Conservation (phyloP, 345 rosid species). For the Salix exigua region DNA sequence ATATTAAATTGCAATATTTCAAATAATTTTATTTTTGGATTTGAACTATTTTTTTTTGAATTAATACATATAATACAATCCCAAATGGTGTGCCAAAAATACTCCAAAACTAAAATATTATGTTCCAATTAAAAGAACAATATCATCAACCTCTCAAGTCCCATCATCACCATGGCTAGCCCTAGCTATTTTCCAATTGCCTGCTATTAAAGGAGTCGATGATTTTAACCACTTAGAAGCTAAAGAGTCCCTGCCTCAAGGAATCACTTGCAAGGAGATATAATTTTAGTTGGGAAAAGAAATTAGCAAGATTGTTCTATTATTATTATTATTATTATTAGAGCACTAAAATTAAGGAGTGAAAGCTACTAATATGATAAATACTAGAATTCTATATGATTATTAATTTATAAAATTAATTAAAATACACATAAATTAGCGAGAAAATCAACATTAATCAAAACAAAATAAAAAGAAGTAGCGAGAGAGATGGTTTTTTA, state of each 20-base stretch:
- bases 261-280: not conserved
- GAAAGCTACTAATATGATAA: not conserved
- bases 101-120: no score
- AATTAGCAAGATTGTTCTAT: not conserved
- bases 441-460: rapidly evolving
- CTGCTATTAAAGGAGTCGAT: not conserved
- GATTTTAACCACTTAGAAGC: not conserved
- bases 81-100: no score
- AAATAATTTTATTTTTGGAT: no score
- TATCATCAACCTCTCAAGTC: constrained; percentile 41
- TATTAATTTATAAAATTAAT: no score
- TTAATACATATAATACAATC: no score
- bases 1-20: no score
- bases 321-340: not conserved
- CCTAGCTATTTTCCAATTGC: not conserved
- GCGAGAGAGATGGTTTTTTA: no score
- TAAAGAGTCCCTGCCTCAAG: not conserved
- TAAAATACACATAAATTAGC: no score
- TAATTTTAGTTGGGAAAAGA: not conserved
- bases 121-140: no score
- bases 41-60: no score
- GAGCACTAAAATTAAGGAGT: not conserved
- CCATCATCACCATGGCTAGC: constrained; percentile 42
- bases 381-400: rapidly evolving
- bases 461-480: no score